Base-by-base conservation (phyloP, 306 rosid species). In the Gastrolobium bilobum region DNA sequence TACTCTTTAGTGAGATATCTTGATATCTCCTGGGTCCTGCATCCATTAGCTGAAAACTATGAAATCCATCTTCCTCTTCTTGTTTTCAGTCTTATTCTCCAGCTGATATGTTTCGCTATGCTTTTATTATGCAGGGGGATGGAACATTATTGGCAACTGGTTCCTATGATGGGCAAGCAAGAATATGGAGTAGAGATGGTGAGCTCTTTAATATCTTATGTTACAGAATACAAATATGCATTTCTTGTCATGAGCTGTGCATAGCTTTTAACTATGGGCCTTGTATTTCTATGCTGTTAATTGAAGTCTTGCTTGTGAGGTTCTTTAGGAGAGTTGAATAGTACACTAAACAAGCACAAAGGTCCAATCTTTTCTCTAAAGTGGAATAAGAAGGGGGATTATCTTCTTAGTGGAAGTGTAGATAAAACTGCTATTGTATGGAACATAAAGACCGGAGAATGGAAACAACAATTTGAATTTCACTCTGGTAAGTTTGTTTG, bases 81-180 rank as follows among this genome's bases (percentile, higher is more conserved):
- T 37, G 46, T 38, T 33, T 30, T 62, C 75, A 10, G 46, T 73
- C 10, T 71, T 71, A 14, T 62, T 33, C 50, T 72, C 38, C 7
- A 4, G 60, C 68, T 52, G 34, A 76, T 42, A 57, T 77, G 50
- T 66, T 77, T 20, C 10, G 3, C 56, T 20, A 59, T 7, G 30
- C 37, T 58, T 59, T 76, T 51, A 38, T 70, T 58, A 51, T 47
- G 35, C 61, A 90, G 92, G 89, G 84, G 29, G 92, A 90, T 9
- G 94, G 94, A 50, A 88, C 89, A 6, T 79, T 90, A 62, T 85
- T 90, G 68, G 94, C 94, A 63, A 88, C 94, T 5, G 94, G 94
- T 68, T 90, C 94, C 43, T 88, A 90, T 44, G 94, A 90, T 84
- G 94, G 94, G 43, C 94, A 90, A 79, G 92, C 94, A 80, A 88